phyloP scores from a whole-genome alignment of 2,329 filamentous ascomycete species.

The Nemania sp. region DNA sequence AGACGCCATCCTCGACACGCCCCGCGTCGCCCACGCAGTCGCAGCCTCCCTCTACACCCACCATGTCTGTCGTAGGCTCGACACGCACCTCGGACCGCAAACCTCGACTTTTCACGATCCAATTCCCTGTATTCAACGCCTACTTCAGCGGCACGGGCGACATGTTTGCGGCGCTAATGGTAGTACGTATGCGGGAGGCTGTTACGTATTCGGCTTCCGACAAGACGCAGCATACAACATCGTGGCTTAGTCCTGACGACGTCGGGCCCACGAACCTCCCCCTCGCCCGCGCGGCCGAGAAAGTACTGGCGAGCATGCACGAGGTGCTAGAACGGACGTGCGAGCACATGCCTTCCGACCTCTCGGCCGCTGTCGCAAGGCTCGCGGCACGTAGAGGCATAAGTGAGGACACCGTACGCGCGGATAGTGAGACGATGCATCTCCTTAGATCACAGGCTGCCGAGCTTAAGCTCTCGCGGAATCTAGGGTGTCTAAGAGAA shows the following conservation, averaged over 20 bases:
- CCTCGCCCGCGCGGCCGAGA: slow-evolving; percentile 84
- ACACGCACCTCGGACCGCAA: slow-evolving; percentile 71
- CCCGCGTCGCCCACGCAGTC: slow-evolving; percentile 34
- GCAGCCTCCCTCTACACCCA: slow-evolving; percentile 60
- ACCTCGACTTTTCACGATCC: slow-evolving; percentile 88
- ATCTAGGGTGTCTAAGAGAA: slow-evolving; percentile 73
- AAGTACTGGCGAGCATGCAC: slow-evolving; percentile 93
- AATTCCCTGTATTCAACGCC: slow-evolving; percentile 87
- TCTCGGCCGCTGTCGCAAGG: slow-evolving; percentile 58
- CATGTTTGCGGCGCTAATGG: slow-evolving; percentile 95
- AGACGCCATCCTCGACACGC: slow-evolving; percentile 78
- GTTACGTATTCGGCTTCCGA: slow-evolving; percentile 54
- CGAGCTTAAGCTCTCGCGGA: slow-evolving; percentile 85
- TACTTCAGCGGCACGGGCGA: slow-evolving; percentile 98
- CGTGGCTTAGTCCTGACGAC: slow-evolving; percentile 83
- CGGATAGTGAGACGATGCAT: slow-evolving; percentile 68
- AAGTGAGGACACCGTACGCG: slow-evolving; percentile 47
- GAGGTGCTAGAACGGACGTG: slow-evolving; percentile 79
- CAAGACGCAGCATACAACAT: slow-evolving; percentile 63
- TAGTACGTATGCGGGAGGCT: slow-evolving; percentile 88
- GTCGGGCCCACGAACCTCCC: slow-evolving; percentile 79
- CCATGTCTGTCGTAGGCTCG: slow-evolving; percentile 76
- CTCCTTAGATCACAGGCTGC: slow-evolving; percentile 83
- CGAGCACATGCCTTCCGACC: slow-evolving; percentile 68
- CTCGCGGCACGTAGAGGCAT: slow-evolving; percentile 44